Evolutionary conservation across 176 grass and related monocot genomes (phyloP).

Genomic region (Musa schizocarpa): DNA sequence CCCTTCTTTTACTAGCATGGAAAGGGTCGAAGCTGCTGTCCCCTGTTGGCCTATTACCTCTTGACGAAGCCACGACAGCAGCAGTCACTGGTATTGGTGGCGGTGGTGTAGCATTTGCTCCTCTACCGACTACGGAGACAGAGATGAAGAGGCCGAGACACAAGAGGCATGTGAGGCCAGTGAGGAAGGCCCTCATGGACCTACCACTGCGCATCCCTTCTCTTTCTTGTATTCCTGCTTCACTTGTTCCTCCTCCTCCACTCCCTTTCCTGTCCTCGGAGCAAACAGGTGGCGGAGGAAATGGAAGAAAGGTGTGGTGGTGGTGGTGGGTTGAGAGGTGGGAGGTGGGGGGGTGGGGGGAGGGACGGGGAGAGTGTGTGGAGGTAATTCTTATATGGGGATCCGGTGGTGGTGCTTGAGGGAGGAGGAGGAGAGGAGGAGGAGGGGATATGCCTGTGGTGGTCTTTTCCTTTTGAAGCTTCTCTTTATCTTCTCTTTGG

Average conservation of each 20-base stretch:
- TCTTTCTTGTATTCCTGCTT: background rate
- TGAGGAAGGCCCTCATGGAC: background rate
- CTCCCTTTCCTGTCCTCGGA: background rate
- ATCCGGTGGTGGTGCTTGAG: no score
- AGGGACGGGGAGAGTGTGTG: background rate
- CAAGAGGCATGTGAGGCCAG: background rate
- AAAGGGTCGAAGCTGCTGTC: constrained; percentile 25
- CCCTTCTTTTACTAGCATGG: constrained; percentile 41
- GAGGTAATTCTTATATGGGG: background rate
- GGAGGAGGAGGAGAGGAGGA: no score
- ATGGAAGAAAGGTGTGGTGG: background rate
- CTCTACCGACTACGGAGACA: background rate
- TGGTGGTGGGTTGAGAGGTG: background rate
- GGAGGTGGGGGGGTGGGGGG: no score
- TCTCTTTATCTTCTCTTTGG: constrained; percentile 14
- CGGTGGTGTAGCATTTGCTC: background rate
- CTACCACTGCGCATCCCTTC: background rate
- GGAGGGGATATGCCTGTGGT: background rate
- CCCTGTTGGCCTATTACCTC: background rate
- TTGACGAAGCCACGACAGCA: background rate
- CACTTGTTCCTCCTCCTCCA: background rate
- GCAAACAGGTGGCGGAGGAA: background rate
- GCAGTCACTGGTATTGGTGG: background rate
- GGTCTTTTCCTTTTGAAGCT: background rate
- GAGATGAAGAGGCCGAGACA: constrained; percentile 10